Evolutionary conservation across 495 filamentous ascomycete genomes (phyloP).

Genomic region (Penicillium riverlandense): DNA sequence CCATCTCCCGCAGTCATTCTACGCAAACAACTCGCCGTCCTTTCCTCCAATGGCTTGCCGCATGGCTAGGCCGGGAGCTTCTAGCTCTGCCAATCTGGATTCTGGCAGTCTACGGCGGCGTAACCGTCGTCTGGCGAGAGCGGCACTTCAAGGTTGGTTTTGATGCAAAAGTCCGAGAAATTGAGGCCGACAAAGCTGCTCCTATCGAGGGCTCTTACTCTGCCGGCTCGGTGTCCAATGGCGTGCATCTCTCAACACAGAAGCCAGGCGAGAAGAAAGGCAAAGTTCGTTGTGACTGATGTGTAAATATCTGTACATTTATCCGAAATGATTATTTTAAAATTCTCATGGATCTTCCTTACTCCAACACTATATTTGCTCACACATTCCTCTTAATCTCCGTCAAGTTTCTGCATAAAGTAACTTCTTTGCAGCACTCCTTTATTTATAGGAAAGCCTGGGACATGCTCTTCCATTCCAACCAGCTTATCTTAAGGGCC

Average conservation of each 20-base stretch:
- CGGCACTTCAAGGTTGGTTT: slow-evolving; percentile 69
- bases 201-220: slow-evolving; percentile 12
- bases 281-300: slow-evolving; percentile 24
- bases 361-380: too few relatives aligned
- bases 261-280: not conserved
- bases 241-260: slow-evolving; percentile 7
- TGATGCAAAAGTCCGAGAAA: slow-evolving; percentile 70
- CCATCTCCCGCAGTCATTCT: slow-evolving; percentile 6
- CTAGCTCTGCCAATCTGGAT: slow-evolving; percentile 83
- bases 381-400: too few relatives aligned
- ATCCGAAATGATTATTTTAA: slow-evolving; percentile 3
- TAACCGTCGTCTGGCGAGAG: slow-evolving; percentile 81
- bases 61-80: slow-evolving; percentile 80
- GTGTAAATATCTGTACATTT: slow-evolving; percentile 1
- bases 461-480: too few relatives aligned
- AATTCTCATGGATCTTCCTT: too few relatives aligned
- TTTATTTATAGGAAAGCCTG: too few relatives aligned
- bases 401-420: too few relatives aligned
- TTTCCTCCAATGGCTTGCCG: slow-evolving; percentile 65
- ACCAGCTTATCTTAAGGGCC: too few relatives aligned
- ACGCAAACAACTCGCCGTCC: slow-evolving; percentile 35
- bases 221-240: slow-evolving; percentile 7
- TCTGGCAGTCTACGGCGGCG: slow-evolving; percentile 76
- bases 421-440: too few relatives aligned
- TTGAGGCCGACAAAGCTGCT: slow-evolving; percentile 12